These are phyloP conservation scores for Agaricales sp. DNA, from an alignment of 1,284 basidiomycete species.

Conservation along the genomic window DNA sequence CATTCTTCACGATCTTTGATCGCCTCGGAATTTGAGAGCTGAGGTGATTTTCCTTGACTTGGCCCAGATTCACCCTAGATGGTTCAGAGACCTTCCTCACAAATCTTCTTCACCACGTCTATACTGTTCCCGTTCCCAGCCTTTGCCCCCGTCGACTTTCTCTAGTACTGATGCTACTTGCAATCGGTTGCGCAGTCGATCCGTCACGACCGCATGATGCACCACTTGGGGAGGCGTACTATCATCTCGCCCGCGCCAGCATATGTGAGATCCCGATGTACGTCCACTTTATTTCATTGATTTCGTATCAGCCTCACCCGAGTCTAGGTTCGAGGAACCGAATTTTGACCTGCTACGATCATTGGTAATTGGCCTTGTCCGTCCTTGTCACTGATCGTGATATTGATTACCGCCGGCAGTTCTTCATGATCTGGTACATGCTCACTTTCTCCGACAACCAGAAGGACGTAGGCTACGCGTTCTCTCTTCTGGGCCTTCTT, in stretches of 20 bases:
- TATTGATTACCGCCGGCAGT: conserved; percentile 28
- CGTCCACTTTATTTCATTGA: neutral
- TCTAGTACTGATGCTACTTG: conserved; percentile 55
- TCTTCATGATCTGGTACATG: conserved; percentile 66
- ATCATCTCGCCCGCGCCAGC: conserved; percentile 55
- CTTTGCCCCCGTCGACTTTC: conserved; percentile 53
- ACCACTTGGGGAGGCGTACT: conserved; percentile 51
- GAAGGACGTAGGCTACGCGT: conserved; percentile 55
- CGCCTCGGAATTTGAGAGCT: no score
- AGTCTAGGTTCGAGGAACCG: conserved; percentile 40
- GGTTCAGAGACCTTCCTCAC: conserved; percentile 55
- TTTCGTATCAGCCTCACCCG: neutral
- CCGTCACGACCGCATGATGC: conserved; percentile 40
- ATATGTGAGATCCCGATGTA: conserved; percentile 57
- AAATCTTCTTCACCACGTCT: conserved; percentile 55
- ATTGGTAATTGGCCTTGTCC: conserved; percentile 30
- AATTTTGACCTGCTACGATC: conserved; percentile 56
- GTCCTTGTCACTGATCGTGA: neutral
- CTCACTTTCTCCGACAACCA: conserved; percentile 60
- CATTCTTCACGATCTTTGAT: conserved; percentile 6
- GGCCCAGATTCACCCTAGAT: conserved; percentile 50
- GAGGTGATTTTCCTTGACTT: neutral
- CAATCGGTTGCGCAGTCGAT: conserved; percentile 59
- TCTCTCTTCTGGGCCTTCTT: conserved; percentile 56
- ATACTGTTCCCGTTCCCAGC: conserved; percentile 40